phyloP scores from a whole-genome alignment of 176 grass and related monocot genomes.

The Panicum miliaceum region DNA sequence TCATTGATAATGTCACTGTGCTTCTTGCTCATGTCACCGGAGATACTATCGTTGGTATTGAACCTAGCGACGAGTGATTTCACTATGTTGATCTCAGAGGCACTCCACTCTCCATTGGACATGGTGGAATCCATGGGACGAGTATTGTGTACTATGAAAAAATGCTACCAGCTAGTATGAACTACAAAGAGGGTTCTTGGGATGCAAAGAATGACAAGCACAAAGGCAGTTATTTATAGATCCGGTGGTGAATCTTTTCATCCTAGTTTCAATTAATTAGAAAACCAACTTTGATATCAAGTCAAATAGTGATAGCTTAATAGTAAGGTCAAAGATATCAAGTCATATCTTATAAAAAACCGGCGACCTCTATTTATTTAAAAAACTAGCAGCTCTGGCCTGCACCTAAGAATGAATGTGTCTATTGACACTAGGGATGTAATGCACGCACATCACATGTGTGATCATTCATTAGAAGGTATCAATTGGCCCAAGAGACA shows the following conservation, averaged over 20 bases:
- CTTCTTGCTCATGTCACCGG: neutral
- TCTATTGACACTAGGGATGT: no score
- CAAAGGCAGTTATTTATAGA: slow-evolving; percentile 8
- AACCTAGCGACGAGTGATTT: neutral
- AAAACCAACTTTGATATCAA: neutral
- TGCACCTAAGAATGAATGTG: no score
- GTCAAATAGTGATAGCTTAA: neutral
- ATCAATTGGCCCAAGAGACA: no score
- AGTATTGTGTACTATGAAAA: neutral
- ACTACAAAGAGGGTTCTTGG: neutral
- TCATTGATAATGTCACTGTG: neutral
- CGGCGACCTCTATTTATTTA: neutral
- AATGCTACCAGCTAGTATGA: neutral
- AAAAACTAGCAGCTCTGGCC: no score
- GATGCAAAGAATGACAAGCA: neutral
- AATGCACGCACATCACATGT: neutral
- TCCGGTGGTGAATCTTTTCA: neutral
- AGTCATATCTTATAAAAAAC: neutral
- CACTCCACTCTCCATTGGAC: neutral
- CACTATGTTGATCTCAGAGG: neutral
- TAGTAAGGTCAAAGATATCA: neutral
- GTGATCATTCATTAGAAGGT: neutral
- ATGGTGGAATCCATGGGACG: neutral
- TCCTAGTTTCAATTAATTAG: neutral
- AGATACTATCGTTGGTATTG: neutral